Evolutionary conservation across 2,329 filamentous ascomycete genomes (phyloP).

Genomic region (Calonectria ilicicola): DNA sequence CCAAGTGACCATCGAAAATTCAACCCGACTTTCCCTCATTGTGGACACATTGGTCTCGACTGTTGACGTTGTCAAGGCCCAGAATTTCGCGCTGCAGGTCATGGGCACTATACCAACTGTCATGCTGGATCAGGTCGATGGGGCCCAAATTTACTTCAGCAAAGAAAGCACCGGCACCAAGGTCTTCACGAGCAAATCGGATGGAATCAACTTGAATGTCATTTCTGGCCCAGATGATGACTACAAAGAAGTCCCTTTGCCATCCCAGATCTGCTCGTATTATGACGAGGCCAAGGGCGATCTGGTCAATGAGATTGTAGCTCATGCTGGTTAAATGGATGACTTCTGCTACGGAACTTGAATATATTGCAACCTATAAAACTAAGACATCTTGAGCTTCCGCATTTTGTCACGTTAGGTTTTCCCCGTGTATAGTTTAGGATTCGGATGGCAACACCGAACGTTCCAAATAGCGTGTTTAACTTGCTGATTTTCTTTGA

Average conservation of each 20-base stretch:
- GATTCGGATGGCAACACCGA: constrained; percentile 19
- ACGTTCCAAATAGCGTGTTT: constrained; percentile 22
- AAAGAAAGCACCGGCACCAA: constrained; percentile 83
- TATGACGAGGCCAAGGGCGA: constrained; percentile 77
- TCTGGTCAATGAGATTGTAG: constrained; percentile 92
- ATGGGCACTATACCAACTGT: constrained; percentile 88
- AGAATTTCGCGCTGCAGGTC: constrained; percentile 95
- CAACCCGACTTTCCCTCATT: constrained; percentile 83
- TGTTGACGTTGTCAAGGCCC: constrained; percentile 94
- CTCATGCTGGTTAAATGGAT: constrained; percentile 79
- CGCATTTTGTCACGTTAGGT: neutral
- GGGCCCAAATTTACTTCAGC: constrained; percentile 87
- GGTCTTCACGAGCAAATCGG: constrained; percentile 90
- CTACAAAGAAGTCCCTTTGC: constrained; percentile 87
- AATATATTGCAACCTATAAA: constrained; percentile 30
- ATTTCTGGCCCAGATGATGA: constrained; percentile 79
- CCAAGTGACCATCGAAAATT: constrained; percentile 96
- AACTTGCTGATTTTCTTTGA: neutral
- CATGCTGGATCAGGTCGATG: constrained; percentile 92
- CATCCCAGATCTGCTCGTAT: constrained; percentile 89
- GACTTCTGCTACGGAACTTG: constrained; percentile 18
- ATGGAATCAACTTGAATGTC: constrained; percentile 88
- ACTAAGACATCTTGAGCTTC: constrained; percentile 32
- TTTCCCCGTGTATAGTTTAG: constrained; percentile 28
- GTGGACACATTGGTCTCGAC: constrained; percentile 91